phyloP scores from a whole-genome alignment of 768 basidiomycete species.

The Trametes cubensis region DNA sequence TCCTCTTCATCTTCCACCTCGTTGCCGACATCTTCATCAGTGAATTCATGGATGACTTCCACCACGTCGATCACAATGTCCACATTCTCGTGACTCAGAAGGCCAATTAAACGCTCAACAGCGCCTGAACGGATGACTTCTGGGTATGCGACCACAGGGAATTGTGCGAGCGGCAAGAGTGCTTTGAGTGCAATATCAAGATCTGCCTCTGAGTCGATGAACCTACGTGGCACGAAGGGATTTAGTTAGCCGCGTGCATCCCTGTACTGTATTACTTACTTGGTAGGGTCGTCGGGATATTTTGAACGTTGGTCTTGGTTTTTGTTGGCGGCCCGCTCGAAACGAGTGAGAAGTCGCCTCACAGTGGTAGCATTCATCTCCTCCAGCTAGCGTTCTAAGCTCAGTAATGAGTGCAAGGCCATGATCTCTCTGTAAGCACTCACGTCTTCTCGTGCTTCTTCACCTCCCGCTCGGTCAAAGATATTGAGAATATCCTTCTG shows the following conservation, averaged over 20 bases:
- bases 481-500: conserved; percentile 97
- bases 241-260: not conserved
- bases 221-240: conserved; percentile 51
- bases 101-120: conserved; percentile 70
- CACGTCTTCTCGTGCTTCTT: conserved; percentile 70
- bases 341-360: conserved; percentile 70
- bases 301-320: conserved; percentile 98
- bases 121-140: conserved; percentile 82
- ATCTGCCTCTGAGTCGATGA: conserved; percentile 98
- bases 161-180: conserved; percentile 86
- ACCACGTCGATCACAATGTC: conserved; percentile 98
- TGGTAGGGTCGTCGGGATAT: conserved; percentile 88
- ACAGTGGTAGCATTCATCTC: conserved; percentile 71
- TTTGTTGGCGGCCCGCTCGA: conserved; percentile 90
- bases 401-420: conserved; percentile 22
- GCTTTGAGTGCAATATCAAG: conserved; percentile 86
- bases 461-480: conserved; percentile 75
- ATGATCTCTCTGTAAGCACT: conserved; percentile 7
- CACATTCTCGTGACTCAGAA: conserved; percentile 93
- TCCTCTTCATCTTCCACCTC: conserved; percentile 69
- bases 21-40: conserved; percentile 93
- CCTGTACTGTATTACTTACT: conserved; percentile 49
- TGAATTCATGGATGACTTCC: conserved; percentile 89
- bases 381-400: conserved; percentile 49
- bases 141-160: conserved; percentile 81